Percentiles rank a stretch among this genome's conserved stretches.
These are phyloP conservation scores for Abrus pulchellus DNA, from an alignment of 306 rosid genomes.

Conservation along the genomic window DNA sequence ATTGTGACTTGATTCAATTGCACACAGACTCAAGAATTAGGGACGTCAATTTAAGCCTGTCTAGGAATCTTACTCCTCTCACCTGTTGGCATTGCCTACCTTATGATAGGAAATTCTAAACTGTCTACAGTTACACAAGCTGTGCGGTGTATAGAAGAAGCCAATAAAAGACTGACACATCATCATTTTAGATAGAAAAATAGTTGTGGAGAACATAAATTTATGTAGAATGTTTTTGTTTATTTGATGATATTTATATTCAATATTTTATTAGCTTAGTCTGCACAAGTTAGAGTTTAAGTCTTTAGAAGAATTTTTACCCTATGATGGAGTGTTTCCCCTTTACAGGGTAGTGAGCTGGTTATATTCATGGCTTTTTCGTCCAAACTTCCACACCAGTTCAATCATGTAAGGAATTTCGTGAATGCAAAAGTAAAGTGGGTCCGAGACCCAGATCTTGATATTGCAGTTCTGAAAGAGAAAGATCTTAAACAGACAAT, in stretches of 20 bases:
- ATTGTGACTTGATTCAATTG: not conserved
- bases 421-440: slow-evolving; percentile 81
- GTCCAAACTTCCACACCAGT: slow-evolving; percentile 57
- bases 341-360: slow-evolving; percentile 57
- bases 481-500: slow-evolving; percentile 71
- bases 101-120: slow-evolving; percentile 1
- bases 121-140: not conserved
- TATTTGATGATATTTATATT: slow-evolving; percentile 1
- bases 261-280: slow-evolving; percentile 9
- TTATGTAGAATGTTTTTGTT: not conserved
- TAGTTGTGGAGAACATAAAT: not conserved
- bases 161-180: not conserved
- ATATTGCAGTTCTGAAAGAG: slow-evolving; percentile 73
- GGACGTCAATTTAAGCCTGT: not conserved
- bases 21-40: not conserved
- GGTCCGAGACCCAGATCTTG: slow-evolving; percentile 85
- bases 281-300: slow-evolving; percentile 17
- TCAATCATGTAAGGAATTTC: slow-evolving; percentile 60
- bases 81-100: not conserved
- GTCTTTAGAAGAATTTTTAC: slow-evolving; percentile 23
- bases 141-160: not conserved
- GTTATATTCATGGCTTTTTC: slow-evolving; percentile 56
- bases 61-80: not conserved
- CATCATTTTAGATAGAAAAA: slow-evolving; percentile 5
- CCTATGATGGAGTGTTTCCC: slow-evolving; percentile 47